phyloP scores from a whole-genome alignment of 202 grass and related monocot genomes.

The Eragrostis tef region DNA sequence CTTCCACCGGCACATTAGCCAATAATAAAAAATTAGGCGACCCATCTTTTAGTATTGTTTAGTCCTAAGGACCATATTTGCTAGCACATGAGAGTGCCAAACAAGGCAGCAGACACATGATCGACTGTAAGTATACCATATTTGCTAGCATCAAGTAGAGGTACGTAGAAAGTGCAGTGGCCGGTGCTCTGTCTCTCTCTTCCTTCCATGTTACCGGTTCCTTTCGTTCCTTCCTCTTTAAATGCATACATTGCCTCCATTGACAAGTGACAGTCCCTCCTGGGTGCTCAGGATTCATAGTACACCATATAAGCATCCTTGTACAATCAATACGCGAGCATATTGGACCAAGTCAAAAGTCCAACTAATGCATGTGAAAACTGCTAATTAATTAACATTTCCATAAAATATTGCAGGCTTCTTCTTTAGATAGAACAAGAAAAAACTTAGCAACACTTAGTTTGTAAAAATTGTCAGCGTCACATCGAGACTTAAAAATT shows the following conservation, averaged over 20 bases:
- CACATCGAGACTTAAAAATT: no score
- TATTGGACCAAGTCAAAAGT: no score
- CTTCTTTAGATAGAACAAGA: no score
- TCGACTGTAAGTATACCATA: background rate
- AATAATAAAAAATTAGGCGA: background rate
- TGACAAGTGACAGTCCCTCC: background rate
- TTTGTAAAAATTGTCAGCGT: no score
- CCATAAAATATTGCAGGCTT: no score
- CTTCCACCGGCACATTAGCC: background rate
- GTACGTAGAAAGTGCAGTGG: background rate
- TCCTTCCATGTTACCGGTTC: background rate
- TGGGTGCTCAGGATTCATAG: background rate
- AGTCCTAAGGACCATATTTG: background rate
- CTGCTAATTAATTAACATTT: no score
- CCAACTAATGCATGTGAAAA: no score
- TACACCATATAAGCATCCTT: background rate
- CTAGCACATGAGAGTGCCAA: background rate
- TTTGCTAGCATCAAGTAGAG: background rate
- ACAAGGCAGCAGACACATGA: background rate
- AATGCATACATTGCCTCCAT: background rate
- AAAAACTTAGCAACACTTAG: no score
- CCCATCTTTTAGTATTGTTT: background rate
- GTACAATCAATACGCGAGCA: background rate
- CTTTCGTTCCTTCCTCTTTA: background rate
- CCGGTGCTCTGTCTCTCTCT: slow-evolving; percentile 20